Evolutionary conservation across 768 basidiomycete species (phyloP).

Genomic region (Termitomyces sp.): DNA sequence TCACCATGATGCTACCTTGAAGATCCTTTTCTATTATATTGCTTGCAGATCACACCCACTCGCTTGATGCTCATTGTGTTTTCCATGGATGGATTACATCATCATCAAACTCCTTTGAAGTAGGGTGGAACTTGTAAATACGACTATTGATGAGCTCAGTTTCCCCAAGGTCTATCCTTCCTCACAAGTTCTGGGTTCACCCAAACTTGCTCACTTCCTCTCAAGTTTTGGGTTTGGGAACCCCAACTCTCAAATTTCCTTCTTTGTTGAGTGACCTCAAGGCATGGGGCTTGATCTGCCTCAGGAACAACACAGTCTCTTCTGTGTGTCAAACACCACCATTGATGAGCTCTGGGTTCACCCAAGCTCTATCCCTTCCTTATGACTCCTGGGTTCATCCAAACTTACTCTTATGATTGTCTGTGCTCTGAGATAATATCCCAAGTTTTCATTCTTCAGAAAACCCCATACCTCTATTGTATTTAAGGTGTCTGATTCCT

Average conservation of each 20-base stretch:
- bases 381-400: too few species aligned
- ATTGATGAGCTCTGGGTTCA: too few species aligned
- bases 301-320: not conserved
- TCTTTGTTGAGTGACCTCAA: not conserved
- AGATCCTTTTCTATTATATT: not conserved
- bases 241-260: not conserved
- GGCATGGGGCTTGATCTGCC: not conserved
- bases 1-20: not conserved
- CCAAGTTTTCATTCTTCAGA: too few species aligned
- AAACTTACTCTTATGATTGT: too few species aligned
- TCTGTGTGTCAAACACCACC: too few species aligned
- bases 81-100: not conserved
- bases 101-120: not conserved
- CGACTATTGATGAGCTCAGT: not conserved
- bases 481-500: too few species aligned
- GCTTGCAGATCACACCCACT: not conserved
- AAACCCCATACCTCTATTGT: too few species aligned
- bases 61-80: not conserved
- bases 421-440: too few species aligned
- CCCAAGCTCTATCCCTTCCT: too few species aligned
- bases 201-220: not conserved
- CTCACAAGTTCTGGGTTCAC: not conserved
- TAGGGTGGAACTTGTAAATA: not conserved
- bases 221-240: not conserved
- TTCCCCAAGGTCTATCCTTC: not conserved